Evolutionary conservation across 805 yeast genomes (phyloP).

Genomic region (Myxozyma geophila): DNA sequence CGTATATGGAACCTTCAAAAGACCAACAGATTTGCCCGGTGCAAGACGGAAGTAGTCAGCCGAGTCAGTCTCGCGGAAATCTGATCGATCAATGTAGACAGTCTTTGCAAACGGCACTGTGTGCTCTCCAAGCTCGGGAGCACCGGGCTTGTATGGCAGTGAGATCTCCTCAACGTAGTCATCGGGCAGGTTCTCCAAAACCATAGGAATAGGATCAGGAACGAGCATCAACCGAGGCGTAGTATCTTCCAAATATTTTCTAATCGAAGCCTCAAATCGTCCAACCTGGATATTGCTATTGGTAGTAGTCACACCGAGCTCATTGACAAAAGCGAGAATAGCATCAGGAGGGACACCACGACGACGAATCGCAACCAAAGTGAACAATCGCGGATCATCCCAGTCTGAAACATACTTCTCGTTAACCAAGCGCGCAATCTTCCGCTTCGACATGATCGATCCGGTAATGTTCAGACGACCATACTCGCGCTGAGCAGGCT

Average conservation of each 20-base stretch:
- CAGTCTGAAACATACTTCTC: slow-evolving; percentile 86
- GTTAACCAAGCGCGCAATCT: slow-evolving; percentile 88
- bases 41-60: slow-evolving; percentile 89
- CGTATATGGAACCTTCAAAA: slow-evolving; percentile 86
- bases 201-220: slow-evolving; percentile 81
- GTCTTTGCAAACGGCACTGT: slow-evolving; percentile 78
- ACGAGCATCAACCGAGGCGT: slow-evolving; percentile 96
- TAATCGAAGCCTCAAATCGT: slow-evolving; percentile 86
- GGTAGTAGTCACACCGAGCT: slow-evolving; percentile 94
- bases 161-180: slow-evolving; percentile 70
- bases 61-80: slow-evolving; percentile 70
- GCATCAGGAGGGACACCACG: slow-evolving; percentile 99
- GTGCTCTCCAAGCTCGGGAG: slow-evolving; percentile 70
- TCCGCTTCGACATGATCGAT: slow-evolving; percentile 91
- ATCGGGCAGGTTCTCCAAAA: slow-evolving; percentile 78
- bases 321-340: slow-evolving; percentile 86
- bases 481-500: slow-evolving; percentile 98
- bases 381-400: slow-evolving; percentile 97
- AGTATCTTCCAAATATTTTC: slow-evolving; percentile 83
- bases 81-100: slow-evolving; percentile 85
- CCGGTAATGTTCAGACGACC: slow-evolving; percentile 96
- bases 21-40: slow-evolving; percentile 92
- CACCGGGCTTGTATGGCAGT: slow-evolving; percentile 90
- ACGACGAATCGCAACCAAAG: slow-evolving; percentile 91
- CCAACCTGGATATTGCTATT: slow-evolving; percentile 88